Conservation (phyloP, 1,284 basidiomycete species). For the Erythrobasidium hasegawianum region DNA sequence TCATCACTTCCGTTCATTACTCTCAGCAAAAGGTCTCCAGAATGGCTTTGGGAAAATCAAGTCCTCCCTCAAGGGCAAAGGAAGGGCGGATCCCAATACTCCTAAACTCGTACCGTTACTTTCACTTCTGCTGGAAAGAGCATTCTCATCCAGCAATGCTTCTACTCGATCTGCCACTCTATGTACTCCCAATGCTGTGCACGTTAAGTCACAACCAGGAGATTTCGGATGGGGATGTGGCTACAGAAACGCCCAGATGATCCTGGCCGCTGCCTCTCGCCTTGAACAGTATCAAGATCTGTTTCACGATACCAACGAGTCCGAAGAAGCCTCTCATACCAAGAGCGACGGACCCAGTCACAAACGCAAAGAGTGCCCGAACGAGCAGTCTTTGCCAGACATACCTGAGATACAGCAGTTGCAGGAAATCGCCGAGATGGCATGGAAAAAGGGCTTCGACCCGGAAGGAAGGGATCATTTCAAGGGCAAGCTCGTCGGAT, state of each 20-base stretch:
- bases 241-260: conserved; percentile 45
- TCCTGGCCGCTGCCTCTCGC: conserved; percentile 40
- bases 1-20: neutral
- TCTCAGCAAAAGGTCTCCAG: neutral
- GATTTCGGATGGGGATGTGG: conserved; percentile 42
- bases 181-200: conserved; percentile 15
- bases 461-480: conserved; percentile 42
- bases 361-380: conserved; percentile 13
- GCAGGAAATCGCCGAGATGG: conserved; percentile 42
- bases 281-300: conserved; percentile 34
- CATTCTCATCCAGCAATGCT: neutral
- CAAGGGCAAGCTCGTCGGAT: conserved; percentile 37
- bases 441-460: conserved; percentile 45
- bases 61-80: neutral
- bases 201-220: conserved; percentile 34
- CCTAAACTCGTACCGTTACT: conserved; percentile 11
- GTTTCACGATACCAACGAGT: neutral
- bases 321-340: neutral
- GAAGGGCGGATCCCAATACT: conserved; percentile 1
- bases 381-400: neutral
- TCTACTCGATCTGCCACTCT: conserved; percentile 31
- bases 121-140: conserved; percentile 6
- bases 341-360: neutral
- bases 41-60: conserved; percentile 29
- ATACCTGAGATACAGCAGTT: conserved; percentile 42